Conservation (phyloP, 2,329 filamentous ascomycete genomes). For the Rhynchosporium secalis region DNA sequence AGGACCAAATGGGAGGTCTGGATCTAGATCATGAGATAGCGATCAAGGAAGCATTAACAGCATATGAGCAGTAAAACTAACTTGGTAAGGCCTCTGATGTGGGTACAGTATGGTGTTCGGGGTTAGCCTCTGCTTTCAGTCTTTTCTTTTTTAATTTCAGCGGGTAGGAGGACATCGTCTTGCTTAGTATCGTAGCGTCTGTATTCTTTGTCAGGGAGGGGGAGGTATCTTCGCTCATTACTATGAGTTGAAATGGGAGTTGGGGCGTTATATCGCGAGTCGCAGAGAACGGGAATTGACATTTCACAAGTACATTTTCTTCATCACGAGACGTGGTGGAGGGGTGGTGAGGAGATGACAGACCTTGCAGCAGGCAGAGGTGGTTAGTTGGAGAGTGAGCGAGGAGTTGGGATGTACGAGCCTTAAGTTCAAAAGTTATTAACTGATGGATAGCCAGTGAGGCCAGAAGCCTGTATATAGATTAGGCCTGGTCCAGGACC, state of each 20-base stretch:
- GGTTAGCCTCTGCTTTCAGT: not conserved
- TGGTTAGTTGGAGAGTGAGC: constrained; percentile 2
- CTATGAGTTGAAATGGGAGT: constrained; percentile 5
- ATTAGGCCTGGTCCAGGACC: not conserved
- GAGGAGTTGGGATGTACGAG: constrained; percentile 3
- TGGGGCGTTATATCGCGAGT: constrained; percentile 11
- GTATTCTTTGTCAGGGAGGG: not conserved
- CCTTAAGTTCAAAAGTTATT: constrained; percentile 7
- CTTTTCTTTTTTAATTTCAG: constrained; percentile 1
- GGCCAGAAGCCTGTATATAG: not conserved
- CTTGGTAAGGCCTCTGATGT: not conserved
- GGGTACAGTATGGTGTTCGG: constrained; percentile 16
- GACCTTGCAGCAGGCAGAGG: not conserved
- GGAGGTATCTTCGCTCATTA: constrained; percentile 7
- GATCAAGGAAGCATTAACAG: not conserved
- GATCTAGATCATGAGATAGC: constrained; percentile 26
- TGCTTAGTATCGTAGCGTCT: constrained; percentile 1
- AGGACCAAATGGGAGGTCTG: constrained; percentile 12
- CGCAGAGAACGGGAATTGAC: constrained; percentile 6
- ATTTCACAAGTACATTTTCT: constrained; percentile 1
- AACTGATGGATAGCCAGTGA: not conserved
- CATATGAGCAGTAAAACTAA: constrained; percentile 3
- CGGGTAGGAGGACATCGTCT: not conserved
- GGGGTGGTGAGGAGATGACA: not conserved
- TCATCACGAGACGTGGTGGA: not conserved